These are phyloP conservation scores for Teratosphaeria viscida DNA, from an alignment of 2,329 filamentous ascomycete genomes.

Conservation along the genomic window DNA sequence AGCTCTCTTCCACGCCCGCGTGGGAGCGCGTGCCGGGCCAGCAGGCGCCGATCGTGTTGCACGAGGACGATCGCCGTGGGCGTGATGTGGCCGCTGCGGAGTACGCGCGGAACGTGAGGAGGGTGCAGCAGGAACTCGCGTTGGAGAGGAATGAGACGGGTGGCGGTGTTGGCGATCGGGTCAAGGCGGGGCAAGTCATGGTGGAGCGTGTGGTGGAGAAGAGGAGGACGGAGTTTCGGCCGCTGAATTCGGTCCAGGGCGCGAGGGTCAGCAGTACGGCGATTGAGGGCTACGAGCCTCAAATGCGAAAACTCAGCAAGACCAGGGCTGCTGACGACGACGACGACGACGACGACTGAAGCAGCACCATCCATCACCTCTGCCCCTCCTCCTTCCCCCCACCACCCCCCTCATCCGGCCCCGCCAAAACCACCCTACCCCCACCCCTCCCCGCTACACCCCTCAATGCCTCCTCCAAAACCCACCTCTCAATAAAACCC, in stretches of 20 bases:
- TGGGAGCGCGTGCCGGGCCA: conserved; percentile 59
- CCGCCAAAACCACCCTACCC: background rate
- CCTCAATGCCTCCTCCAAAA: background rate
- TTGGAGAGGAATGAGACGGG: conserved; percentile 34
- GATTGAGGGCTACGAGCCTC: conserved; percentile 23
- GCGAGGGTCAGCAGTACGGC: conserved; percentile 6
- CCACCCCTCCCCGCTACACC: background rate
- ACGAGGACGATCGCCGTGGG: conserved; percentile 6
- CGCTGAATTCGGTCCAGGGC: conserved; percentile 3
- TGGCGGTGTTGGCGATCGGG: background rate
- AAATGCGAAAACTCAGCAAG: background rate
- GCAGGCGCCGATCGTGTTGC: conserved; percentile 23
- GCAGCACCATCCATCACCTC: background rate
- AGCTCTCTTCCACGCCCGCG: conserved; percentile 73
- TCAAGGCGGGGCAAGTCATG: conserved; percentile 24
- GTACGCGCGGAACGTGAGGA: conserved; percentile 1
- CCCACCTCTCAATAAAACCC: background rate
- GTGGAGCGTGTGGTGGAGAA: conserved; percentile 25
- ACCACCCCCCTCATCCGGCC: background rate
- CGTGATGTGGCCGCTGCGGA: background rate
- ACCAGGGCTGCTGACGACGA: background rate
- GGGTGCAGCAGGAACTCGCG: conserved; percentile 28
- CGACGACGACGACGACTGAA: background rate
- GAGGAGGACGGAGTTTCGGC: conserved; percentile 4
- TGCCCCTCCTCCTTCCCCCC: no score